These are phyloP conservation scores for Trifolium subterraneum DNA, from an alignment of 306 rosid species.

Conservation along the genomic window DNA sequence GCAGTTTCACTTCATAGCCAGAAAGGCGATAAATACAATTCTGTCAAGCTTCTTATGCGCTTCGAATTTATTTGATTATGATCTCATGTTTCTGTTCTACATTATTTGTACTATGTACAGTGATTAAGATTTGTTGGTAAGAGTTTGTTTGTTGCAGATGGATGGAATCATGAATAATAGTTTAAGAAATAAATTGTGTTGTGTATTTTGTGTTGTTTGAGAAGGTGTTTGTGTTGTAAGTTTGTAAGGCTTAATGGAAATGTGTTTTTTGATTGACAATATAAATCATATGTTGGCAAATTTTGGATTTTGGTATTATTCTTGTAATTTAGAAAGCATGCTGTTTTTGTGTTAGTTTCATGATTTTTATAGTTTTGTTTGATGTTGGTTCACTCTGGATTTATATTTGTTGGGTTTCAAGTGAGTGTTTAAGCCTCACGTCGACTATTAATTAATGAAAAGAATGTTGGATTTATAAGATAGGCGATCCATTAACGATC, in stretches of 20 bases:
- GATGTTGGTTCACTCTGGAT: too few species aligned
- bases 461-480: too few species aligned
- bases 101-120: conserved; percentile 39
- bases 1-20: conserved; percentile 61
- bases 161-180: conserved; percentile 23
- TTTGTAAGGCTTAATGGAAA: conserved; percentile 21
- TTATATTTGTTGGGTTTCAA: too few species aligned
- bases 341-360: not conserved
- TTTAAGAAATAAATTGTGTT: conserved; percentile 19
- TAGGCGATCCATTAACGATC: too few species aligned
- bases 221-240: not conserved
- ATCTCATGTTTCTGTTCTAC: conserved; percentile 2
- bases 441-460: too few species aligned
- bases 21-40: conserved; percentile 73
- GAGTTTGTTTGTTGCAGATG: conserved; percentile 35
- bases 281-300: not conserved
- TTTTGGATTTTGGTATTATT: conserved; percentile 5
- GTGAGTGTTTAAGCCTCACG: too few species aligned
- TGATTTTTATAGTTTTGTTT: not conserved
- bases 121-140: conserved; percentile 3
- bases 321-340: not conserved
- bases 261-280: conserved; percentile 19
- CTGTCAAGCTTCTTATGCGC: conserved; percentile 90
- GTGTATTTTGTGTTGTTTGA: conserved; percentile 29
- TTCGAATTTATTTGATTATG: conserved; percentile 64